Evolutionary conservation across 345 rosid genomes (phyloP).

Genomic region (Pugionium dolabratum): DNA sequence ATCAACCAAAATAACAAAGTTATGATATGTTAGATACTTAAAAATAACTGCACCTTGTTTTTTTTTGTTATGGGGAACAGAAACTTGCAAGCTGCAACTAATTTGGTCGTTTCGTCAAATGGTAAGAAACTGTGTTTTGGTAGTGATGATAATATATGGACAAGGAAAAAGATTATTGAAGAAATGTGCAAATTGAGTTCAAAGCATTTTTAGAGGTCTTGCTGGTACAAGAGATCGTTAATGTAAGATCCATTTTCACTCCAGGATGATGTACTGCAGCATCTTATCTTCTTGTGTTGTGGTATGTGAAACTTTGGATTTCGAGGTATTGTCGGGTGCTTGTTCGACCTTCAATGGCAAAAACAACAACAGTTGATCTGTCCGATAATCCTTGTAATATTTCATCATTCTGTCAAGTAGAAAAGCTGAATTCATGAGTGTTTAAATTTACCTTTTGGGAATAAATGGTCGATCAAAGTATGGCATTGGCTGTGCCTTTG

Average conservation of each 20-base stretch:
- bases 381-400: neutral
- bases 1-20: no score
- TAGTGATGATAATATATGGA: conserved; percentile 18
- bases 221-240: conserved; percentile 31
- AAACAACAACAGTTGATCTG: neutral
- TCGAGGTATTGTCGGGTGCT: conserved; percentile 72
- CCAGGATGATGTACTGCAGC: conserved; percentile 46
- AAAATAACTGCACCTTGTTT: neutral
- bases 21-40: no score
- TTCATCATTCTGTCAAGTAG: neutral
- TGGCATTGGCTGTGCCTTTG: conserved; percentile 94
- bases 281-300: conserved; percentile 78
- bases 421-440: neutral
- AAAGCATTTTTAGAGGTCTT: conserved; percentile 25
- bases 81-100: conserved; percentile 22
- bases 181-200: neutral
- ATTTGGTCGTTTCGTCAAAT: conserved; percentile 16
- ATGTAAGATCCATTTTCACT: conserved; percentile 41
- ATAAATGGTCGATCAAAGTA: conserved; percentile 87
- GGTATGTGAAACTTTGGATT: conserved; percentile 77
- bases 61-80: neutral
- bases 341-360: conserved; percentile 54
- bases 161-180: conserved; percentile 14
- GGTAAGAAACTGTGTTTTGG: neutral
- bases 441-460: conserved; percentile 68